Base-by-base conservation (phyloP, 805 yeast species). In the Ogataea pignaliae region DNA sequence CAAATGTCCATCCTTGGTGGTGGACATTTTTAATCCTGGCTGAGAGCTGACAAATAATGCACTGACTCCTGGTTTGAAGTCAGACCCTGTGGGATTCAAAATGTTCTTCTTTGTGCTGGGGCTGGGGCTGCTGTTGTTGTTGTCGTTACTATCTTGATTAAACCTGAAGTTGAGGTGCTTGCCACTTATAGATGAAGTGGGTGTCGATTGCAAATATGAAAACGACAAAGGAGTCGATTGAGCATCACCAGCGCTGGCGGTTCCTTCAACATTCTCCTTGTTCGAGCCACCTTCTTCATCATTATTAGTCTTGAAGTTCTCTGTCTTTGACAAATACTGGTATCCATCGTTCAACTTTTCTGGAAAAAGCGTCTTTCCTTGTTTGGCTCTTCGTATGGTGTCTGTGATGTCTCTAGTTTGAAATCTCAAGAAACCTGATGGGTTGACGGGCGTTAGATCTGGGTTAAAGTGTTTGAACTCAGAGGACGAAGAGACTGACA, bases 331-430 rank as follows among this genome's bases (percentile, higher is more conserved):
- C 12, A 51, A 40, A 36, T 50, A 51, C 15, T 45, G 36, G 40
- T 53, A 53, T 15, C 54, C 50, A 39, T 53, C 45, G 40, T 52
- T 52, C n/a, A 54, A 30, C 21, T 45, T 41, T 21, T 55, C 64
- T 0, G 64, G 64, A 9, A 50, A 47, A 29, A 61, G 51, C 1
- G 64, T 55, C 34, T 53, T 50, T 1, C 64, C 65, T 17, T 43
- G 39, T 18, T 47, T 52, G 10, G 63, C 63, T 33, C 51, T 60
- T 7, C 44, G 45, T 3, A 59, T 43, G 1, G 63, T 57, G 17
- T 54, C 56, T 34, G 59, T 50, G 10, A 60, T 41, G 36, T 46
- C 54, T 8, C 36, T 31, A 2, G 34, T 31, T 16, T 44, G 51
- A 4, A 32, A 13, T 29, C 35, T 33, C 3, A 31, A 37, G 14